Conservation (phyloP, 2,329 filamentous ascomycete species). For the Pseudocercospora musae region DNA sequence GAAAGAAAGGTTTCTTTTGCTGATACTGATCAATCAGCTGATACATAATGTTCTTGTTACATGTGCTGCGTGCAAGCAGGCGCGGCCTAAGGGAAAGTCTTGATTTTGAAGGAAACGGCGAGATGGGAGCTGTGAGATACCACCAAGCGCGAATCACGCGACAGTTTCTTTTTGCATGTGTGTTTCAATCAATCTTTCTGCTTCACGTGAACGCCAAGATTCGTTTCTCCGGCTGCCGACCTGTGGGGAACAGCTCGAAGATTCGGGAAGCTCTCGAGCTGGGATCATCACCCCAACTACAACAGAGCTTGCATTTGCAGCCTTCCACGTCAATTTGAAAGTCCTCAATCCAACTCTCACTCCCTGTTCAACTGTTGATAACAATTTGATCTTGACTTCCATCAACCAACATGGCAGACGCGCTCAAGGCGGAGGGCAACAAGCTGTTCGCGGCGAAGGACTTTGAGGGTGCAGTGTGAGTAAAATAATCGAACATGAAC, state of each 20-base stretch:
- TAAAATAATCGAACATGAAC: slow-evolving; percentile 27
- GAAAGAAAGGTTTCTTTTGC: neutral
- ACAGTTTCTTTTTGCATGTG: neutral
- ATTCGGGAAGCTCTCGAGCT: neutral
- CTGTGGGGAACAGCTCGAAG: neutral
- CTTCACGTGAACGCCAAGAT: neutral
- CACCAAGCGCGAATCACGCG: neutral
- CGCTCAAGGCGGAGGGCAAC: slow-evolving; percentile 76
- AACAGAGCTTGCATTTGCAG: neutral
- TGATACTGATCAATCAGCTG: neutral
- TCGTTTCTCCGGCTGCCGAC: neutral
- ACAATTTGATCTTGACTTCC: neutral
- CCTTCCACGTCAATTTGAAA: neutral
- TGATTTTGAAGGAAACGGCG: neutral
- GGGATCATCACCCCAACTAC: neutral
- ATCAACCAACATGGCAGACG: slow-evolving; percentile 44
- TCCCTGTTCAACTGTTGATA: neutral
- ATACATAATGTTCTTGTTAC: neutral
- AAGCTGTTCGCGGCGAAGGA: slow-evolving; percentile 98
- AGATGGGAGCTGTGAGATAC: neutral
- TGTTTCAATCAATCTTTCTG: neutral
- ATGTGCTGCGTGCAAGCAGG: slow-evolving; percentile 1
- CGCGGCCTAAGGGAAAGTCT: neutral
- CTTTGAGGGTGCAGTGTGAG: slow-evolving; percentile 92
- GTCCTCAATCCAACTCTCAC: neutral